These are phyloP conservation scores for Beauveria scarabaeidicola DNA, from an alignment of 2,329 filamentous ascomycete species.

Conservation along the genomic window DNA sequence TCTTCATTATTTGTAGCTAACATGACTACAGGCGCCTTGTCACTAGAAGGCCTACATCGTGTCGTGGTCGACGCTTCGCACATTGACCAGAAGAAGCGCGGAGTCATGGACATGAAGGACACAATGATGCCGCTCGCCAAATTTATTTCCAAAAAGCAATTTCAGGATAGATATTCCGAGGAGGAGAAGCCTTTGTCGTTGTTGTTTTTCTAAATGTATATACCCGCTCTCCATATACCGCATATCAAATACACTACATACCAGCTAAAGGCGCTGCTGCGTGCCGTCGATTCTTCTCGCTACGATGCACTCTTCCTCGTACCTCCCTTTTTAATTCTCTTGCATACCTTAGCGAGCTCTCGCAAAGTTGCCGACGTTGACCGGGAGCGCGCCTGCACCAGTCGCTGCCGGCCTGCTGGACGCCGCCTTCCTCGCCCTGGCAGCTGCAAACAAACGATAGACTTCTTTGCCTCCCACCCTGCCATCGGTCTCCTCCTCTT, in stretches of 20 bases:
- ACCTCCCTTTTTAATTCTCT: neutral
- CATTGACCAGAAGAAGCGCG: conserved; percentile 89
- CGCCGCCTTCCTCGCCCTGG: conserved; percentile 1
- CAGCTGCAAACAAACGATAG: neutral
- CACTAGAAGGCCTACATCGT: conserved; percentile 60
- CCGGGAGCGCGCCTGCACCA: neutral
- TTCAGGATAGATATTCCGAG: conserved; percentile 61
- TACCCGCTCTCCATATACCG: conserved; percentile 14
- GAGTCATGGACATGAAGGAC: conserved; percentile 92
- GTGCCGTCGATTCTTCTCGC: neutral
- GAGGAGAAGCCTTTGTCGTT: conserved; percentile 50
- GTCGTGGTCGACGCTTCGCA: conserved; percentile 87
- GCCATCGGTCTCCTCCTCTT: conserved; percentile 11
- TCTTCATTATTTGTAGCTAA: neutral
- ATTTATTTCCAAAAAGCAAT: conserved; percentile 61
- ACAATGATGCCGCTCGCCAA: conserved; percentile 72
- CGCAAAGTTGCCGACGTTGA: neutral
- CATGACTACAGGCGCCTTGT: conserved; percentile 49
- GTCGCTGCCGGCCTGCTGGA: neutral
- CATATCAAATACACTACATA: neutral
- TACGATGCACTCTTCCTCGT: neutral
- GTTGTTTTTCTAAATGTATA: conserved; percentile 50
- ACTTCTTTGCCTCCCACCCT: neutral
- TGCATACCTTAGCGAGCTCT: neutral
- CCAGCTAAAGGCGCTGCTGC: neutral